These are phyloP conservation scores for Talaromyces sp. DNA, from an alignment of 2,329 filamentous ascomycete species.

Conservation along the genomic window DNA sequence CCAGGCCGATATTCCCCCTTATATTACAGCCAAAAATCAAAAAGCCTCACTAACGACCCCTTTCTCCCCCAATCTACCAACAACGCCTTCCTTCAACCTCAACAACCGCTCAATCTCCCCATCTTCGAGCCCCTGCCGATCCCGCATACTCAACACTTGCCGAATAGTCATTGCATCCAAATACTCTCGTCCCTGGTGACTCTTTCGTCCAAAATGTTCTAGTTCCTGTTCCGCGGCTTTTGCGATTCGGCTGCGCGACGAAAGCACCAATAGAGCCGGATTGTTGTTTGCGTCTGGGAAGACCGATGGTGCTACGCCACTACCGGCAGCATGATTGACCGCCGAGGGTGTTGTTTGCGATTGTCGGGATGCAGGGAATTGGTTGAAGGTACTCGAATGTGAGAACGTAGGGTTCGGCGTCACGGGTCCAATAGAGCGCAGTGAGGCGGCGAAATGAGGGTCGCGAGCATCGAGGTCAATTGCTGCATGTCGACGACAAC, in stretches of 20 bases:
- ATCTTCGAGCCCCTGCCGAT: conserved; percentile 33
- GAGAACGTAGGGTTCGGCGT: conserved; percentile 54
- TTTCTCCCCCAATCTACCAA: conserved; percentile 34
- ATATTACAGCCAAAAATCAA: not conserved
- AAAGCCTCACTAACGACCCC: conserved; percentile 29
- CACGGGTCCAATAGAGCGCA: conserved; percentile 60
- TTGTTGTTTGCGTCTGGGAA: conserved; percentile 47
- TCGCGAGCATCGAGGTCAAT: conserved; percentile 59
- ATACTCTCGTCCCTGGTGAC: conserved; percentile 40
- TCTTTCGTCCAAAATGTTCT: conserved; percentile 41
- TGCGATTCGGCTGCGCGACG: conserved; percentile 47
- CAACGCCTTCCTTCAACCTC: conserved; percentile 41
- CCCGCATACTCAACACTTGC: conserved; percentile 46
- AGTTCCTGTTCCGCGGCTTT: conserved; percentile 53
- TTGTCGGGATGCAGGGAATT: conserved; percentile 23
- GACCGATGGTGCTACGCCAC: conserved; percentile 24
- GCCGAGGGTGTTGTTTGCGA: not conserved
- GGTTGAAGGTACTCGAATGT: conserved; percentile 47
- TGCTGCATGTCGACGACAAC: conserved; percentile 32
- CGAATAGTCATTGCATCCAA: conserved; percentile 48
- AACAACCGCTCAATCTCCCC: conserved; percentile 43
- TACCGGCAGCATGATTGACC: not conserved
- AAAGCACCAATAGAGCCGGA: conserved; percentile 51
- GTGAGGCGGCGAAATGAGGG: conserved; percentile 70
- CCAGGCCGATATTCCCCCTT: not conserved